Evolutionary conservation across 106 monocot species (phyloP).

Genomic region (Acorus calamus): DNA sequence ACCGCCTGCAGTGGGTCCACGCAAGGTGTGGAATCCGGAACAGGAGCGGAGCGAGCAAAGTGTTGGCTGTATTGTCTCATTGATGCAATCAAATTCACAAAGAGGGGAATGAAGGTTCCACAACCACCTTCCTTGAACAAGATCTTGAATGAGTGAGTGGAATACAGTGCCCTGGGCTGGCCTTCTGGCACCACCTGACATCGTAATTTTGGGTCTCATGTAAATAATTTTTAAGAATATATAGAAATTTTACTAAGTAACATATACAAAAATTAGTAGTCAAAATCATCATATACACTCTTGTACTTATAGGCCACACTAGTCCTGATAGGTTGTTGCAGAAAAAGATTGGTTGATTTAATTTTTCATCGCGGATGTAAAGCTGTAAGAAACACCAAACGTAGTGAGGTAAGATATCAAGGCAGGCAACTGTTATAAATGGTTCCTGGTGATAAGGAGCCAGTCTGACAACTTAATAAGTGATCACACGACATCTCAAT

Average conservation of each 20-base stretch:
- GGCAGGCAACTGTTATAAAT: neutral
- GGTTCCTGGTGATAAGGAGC: too few species aligned
- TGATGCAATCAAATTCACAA: constrained; percentile 78
- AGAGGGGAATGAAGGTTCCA: constrained; percentile 86
- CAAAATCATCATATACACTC: neutral
- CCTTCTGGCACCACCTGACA: constrained; percentile 75
- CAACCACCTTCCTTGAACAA: constrained; percentile 97
- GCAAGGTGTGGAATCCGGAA: constrained; percentile 11
- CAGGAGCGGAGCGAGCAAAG: constrained; percentile 5
- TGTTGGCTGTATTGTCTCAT: constrained; percentile 69
- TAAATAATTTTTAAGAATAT: neutral
- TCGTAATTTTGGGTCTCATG: too few species aligned
- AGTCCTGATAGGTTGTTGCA: constrained; percentile 93
- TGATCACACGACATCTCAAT: too few species aligned
- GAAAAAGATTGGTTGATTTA: constrained; percentile 93
- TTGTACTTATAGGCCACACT: constrained; percentile 77
- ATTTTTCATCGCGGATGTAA: constrained; percentile 78
- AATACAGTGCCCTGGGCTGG: constrained; percentile 74
- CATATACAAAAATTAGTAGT: neutral
- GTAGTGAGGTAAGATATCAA: neutral
- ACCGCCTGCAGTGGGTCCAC: constrained; percentile 76
- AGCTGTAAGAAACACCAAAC: constrained; percentile 34
- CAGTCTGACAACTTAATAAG: too few species aligned
- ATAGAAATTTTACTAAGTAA: neutral
- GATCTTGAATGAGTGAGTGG: constrained; percentile 93